Evolutionary conservation across 495 filamentous ascomycete species (phyloP).

Genomic region (Penicillium cinerascens): DNA sequence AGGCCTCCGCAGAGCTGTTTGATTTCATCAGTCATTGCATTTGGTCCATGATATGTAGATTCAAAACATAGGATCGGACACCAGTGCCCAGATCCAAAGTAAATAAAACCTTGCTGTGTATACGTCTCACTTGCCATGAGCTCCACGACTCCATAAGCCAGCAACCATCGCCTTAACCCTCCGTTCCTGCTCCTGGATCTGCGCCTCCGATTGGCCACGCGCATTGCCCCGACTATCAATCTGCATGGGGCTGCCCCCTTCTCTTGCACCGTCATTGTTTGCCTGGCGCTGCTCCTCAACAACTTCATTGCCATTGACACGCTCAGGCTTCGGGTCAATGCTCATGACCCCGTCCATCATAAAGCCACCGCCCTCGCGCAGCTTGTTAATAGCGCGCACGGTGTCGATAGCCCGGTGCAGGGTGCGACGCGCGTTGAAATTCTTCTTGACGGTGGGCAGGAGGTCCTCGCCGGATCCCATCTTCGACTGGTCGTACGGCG

Average conservation of each 20-base stretch:
- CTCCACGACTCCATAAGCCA: conserved; percentile 52
- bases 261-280: background rate
- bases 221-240: conserved; percentile 58
- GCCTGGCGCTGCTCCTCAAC: conserved; percentile 32
- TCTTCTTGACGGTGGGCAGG: conserved; percentile 93
- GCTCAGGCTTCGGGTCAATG: conserved; percentile 56
- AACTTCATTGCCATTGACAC: conserved; percentile 43
- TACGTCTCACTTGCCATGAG: conserved; percentile 22
- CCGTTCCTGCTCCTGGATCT: conserved; percentile 60
- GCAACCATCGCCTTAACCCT: conserved; percentile 57
- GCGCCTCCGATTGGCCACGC: conserved; percentile 60
- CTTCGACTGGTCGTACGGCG: conserved; percentile 35
- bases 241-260: conserved; percentile 32
- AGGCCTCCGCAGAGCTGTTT: background rate
- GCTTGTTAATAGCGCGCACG: conserved; percentile 95
- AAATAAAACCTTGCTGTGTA: background rate
- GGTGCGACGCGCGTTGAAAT: conserved; percentile 93
- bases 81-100: background rate
- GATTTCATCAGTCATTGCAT: conserved; percentile 10
- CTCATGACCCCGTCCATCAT: conserved; percentile 80
- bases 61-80: background rate
- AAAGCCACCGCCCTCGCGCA: conserved; percentile 75
- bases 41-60: conserved; percentile 5
- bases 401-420: conserved; percentile 97
- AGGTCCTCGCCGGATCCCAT: conserved; percentile 63